Conservation (phyloP, 768 basidiomycete genomes). For the Suillus weaverae region DNA sequence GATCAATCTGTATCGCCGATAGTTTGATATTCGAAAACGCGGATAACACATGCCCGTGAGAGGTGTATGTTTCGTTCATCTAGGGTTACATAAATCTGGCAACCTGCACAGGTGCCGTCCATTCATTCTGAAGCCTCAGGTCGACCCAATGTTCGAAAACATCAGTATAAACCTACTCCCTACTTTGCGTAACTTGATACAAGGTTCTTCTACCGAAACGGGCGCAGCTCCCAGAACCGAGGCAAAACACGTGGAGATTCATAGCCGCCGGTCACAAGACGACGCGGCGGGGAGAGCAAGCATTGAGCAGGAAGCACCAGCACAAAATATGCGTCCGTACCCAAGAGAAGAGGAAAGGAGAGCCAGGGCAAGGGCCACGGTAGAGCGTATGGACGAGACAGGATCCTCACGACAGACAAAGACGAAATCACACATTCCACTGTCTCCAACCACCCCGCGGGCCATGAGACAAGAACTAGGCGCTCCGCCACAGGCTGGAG, state of each 20-base stretch:
- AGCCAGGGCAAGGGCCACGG: no score
- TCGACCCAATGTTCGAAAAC: neutral
- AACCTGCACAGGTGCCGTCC: no score
- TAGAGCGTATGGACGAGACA: neutral
- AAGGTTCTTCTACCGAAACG: neutral
- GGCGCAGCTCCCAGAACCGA: neutral
- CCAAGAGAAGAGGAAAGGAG: neutral
- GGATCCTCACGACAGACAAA: neutral
- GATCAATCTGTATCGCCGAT: neutral
- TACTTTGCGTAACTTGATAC: no score
- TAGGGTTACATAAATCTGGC: neutral
- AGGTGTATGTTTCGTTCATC: neutral
- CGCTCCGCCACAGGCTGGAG: neutral
- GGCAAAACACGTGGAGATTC: neutral
- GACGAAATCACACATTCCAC: neutral
- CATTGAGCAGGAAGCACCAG: neutral
- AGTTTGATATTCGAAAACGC: neutral
- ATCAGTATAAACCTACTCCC: neutral
- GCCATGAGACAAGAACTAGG: neutral
- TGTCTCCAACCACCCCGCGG: neutral
- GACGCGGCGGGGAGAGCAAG: neutral
- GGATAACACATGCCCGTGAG: constrained; percentile 4
- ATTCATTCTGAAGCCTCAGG: neutral
- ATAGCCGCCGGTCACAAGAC: neutral
- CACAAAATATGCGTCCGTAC: neutral